Percentiles rank a stretch among this genome's conserved stretches.
Conservation (phyloP, 352 stramenopile species). For the Globisporangium splendens region DNA sequence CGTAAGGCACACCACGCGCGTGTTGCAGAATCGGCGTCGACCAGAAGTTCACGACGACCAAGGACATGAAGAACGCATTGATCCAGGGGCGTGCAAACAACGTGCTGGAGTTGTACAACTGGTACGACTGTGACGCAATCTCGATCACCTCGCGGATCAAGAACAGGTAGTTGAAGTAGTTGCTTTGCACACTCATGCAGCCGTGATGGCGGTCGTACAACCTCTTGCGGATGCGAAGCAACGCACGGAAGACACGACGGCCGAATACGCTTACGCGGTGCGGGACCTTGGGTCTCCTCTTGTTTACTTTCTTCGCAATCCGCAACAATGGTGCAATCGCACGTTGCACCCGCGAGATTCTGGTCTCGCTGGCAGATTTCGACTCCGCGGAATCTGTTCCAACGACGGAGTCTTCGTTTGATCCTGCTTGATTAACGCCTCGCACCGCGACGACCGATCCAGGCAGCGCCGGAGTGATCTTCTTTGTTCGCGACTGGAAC, state of each 20-base stretch:
- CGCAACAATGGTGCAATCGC: not conserved
- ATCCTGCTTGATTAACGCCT: not conserved
- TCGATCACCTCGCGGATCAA: slow-evolving; percentile 18
- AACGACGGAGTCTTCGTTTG: slow-evolving; percentile 2
- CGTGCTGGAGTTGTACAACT: slow-evolving; percentile 16
- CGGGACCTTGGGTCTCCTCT: not conserved
- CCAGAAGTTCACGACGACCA: slow-evolving; percentile 19
- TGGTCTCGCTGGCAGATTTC: not conserved
- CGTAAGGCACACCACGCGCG: slow-evolving; percentile 20
- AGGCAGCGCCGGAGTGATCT: slow-evolving; percentile 10
- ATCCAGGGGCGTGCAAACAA: slow-evolving; percentile 17
- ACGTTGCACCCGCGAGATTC: not conserved
- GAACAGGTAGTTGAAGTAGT: slow-evolving; percentile 18
- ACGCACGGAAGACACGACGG: not conserved
- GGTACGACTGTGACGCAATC: slow-evolving; percentile 20
- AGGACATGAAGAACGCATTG: slow-evolving; percentile 16
- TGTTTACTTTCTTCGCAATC: not conserved
- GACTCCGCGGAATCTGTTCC: not conserved
- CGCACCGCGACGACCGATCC: slow-evolving; percentile 7
- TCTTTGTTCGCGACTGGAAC: slow-evolving; percentile 10
- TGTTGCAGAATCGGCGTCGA: slow-evolving; percentile 19
- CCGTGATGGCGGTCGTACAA: slow-evolving; percentile 16
- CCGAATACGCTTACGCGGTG: not conserved
- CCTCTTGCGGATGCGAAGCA: slow-evolving; percentile 4
- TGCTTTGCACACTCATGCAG: slow-evolving; percentile 19